Evolutionary conservation across 2,329 filamentous ascomycete species (phyloP), one percentile per base, ranked within the genome.

Genomic region (Coleophoma crateriformis): DNA sequence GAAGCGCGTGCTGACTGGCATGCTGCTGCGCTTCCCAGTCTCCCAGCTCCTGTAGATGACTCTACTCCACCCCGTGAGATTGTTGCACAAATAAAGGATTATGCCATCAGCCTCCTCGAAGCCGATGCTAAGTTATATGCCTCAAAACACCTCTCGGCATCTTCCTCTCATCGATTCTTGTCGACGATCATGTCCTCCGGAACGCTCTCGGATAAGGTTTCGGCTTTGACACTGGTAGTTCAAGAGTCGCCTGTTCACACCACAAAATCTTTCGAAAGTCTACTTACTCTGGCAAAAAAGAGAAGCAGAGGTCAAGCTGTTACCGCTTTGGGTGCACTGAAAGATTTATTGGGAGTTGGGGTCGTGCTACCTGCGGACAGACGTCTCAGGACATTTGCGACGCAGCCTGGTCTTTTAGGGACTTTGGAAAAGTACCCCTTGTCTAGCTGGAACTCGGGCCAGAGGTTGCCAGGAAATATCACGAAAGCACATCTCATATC

Each of bases 161-260:
- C 89, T 22, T 94, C 92, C 2, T 92, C 91, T 38, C 88, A 95
- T 69, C 95, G 91, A 67, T 99, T 99, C 74, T 85, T 97, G 76
- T 89, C 91, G 1, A 95, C 90, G 15, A 96, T 99, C 66, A 96
- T 97, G 88, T 76, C 90, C 10, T 95, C 91, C 2, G 94, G 94
- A 75, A 99, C 95, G 10, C 81, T 97, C 59, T 95, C 90, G 49
- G 94, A 99, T 68, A 97, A 96, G 68, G 87, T 97, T 40, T 99
- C 94, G 3, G 95, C 94, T 3, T 75, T 99, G 62, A 99, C 94
- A 4, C 76, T 99, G 58, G 87, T 94, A 49, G 84, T 96, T 12
- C 95, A 99, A 71, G 94, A 99, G 68, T 97, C 95, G 8, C 94
- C 94, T 15, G 73, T 97, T 46, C 94, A 99, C 68, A 97, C 91